Base-by-base conservation (phyloP, 441 rosid genomes). In the Hypseocharis bilobata region DNA sequence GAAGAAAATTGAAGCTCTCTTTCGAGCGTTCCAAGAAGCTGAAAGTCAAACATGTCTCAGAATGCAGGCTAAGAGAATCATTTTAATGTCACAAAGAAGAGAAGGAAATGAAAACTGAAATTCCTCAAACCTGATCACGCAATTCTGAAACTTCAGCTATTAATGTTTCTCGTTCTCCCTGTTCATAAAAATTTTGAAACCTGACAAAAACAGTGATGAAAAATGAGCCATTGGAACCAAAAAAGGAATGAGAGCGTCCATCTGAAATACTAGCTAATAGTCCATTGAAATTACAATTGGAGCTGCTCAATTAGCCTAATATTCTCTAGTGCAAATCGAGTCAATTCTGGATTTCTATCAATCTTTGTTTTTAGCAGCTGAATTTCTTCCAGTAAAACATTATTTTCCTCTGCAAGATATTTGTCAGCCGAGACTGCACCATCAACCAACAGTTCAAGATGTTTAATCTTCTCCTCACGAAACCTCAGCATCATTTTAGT, bases 401-500 rank as follows among this genome's bases (percentile, higher is more conserved):
- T 85, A 72, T 85, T 94, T 80, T 94, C 98, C 71, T 88, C 91
- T 65, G 77, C 63, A 76, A 89, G 68, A 76, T 79, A 89, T 26
- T 87, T 71, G 62, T 91, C 96, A 27, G 80, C 78, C 61, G 90
- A 78, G 68, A 89, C 72, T 36, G 83, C 78, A 72, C 87, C 87
- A 70, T 85, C 80, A 76, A 82, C 69, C 66, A 88, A 79, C 56
- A 89, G 87, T 74, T 91, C 98, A 86, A 88, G 82, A 78, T 94
- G 85, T 34, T 84, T 90, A 76, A 94, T 94, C 84, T 86, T 91
- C 80, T 94, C 96, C 81, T 91, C 99, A 65, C 99, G 85, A 79
- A 94, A 91, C 75, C 76, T 85, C 69, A 94, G 92, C 94, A 91
- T 94, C 99, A 94, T 89, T 86, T 91, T 94, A 60, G 88, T 81